These are phyloP conservation scores for Pythium vanterpoolii DNA, from an alignment of 352 stramenopile genomes.

Conservation along the genomic window DNA sequence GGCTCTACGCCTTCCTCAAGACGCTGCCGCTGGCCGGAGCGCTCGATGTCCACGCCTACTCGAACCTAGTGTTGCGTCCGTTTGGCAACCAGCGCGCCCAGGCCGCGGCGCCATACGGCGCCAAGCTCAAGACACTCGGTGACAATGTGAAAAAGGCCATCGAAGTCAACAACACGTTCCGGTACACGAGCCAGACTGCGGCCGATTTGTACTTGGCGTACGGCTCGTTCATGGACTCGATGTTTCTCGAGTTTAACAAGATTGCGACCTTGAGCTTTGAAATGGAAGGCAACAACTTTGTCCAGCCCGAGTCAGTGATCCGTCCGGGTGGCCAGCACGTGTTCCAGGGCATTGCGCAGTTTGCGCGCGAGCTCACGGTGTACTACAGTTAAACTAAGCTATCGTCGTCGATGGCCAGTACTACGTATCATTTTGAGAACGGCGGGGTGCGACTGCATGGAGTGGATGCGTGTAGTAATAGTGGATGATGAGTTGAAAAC, in stretches of 20 bases:
- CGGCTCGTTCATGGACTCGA: conserved; percentile 32
- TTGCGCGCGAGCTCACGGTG: conserved; percentile 15
- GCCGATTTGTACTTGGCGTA: conserved; percentile 29
- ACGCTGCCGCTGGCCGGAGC: conserved; percentile 23
- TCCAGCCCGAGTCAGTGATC: conserved; percentile 18
- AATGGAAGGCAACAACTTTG: conserved; percentile 29
- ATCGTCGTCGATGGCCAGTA: no score
- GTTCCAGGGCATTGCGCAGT: conserved; percentile 26
- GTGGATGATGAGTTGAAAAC: not conserved
- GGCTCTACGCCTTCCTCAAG: conserved; percentile 32
- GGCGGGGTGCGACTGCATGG: no score
- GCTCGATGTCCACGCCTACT: conserved; percentile 33
- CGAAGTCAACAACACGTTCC: conserved; percentile 17
- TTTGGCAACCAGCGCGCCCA: conserved; percentile 22
- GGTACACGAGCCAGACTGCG: conserved; percentile 25
- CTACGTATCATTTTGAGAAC: no score
- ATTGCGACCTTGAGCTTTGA: conserved; percentile 29
- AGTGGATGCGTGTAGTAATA: not conserved
- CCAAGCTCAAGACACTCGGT: conserved; percentile 28
- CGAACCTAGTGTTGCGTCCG: conserved; percentile 26
- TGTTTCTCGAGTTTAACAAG: conserved; percentile 34
- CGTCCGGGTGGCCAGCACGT: conserved; percentile 25
- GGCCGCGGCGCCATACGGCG: conserved; percentile 21
- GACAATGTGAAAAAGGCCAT: conserved; percentile 28
- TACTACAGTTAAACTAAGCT: conserved; percentile 24